Base-by-base conservation (phyloP, 257 asterid species). In the Cynanchum wilfordii region DNA sequence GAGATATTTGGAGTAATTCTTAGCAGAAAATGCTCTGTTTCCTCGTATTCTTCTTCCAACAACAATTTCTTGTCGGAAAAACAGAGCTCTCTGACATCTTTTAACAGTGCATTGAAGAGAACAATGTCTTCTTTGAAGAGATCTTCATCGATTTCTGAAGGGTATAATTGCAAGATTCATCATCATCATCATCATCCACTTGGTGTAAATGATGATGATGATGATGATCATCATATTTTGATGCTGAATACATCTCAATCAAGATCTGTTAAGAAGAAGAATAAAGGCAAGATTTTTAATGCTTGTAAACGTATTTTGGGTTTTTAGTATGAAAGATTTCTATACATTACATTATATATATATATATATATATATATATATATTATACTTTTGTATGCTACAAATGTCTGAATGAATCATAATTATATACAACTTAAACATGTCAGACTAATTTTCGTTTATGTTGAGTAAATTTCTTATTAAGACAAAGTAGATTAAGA, bases 1-100 rank as follows among this genome's bases (percentile, higher is more conserved):
- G 86, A 84, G 65, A 76, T 84, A 16, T 81, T 81, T 72, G 88
- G 88, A 49, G 88, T 74, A 10, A 75, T 81, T 36, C 63, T 81
- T 62, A 78, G 71, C n/a, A 75, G 82, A 58, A 77, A 82, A 0
- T 49, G 81, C 52, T 73, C 78, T 3, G 57, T 76, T 22, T 72
- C 85, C 6, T 72, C 73, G 2, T 5, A 57, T 0, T 5, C 16
- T 1, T 40, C 60, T 51, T 45, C 71, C 10, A 42, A 38, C 56
- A 49, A n/a, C 56, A 49, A n/a, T 66, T 45, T 63, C 71, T 72
- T 64, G 67, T 65, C 64, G n/a, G 84, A 78, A 70, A 78, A 66
- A 55, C 77, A 73, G 36, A 60, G 3, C 7, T n/a, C 71, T 30
- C 68, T 75, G 9, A 4, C 45, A 16, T 62, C 67, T 16, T 30